These are phyloP conservation scores for Anethum foeniculum DNA, from an alignment of 140 eudicot genomes.

Conservation along the genomic window DNA sequence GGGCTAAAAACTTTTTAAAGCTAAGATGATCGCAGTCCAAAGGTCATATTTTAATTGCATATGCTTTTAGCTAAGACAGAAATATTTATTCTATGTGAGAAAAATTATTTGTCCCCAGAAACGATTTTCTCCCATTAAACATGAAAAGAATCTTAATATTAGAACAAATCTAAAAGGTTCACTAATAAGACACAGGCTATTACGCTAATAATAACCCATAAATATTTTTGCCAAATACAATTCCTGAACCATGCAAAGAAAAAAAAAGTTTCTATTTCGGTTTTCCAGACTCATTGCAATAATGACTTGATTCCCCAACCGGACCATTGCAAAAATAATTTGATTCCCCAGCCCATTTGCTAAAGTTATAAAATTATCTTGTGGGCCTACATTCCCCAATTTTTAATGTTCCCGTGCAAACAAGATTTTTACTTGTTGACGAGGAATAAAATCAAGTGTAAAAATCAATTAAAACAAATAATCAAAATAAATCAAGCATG, in stretches of 20 bases:
- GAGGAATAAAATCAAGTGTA: neutral
- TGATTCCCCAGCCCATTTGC: neutral
- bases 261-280: neutral
- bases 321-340: neutral
- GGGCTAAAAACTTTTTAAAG: neutral
- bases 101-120: neutral
- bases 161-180: neutral
- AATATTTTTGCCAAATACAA: neutral
- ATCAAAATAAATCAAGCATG: neutral
- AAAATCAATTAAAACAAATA: neutral
- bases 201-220: neutral
- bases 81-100: neutral
- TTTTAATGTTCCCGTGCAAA: neutral
- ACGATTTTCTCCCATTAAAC: no score
- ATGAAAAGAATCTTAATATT: neutral
- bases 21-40: neutral
- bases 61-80: neutral
- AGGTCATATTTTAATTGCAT: neutral
- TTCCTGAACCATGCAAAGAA: neutral
- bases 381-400: neutral
- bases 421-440: neutral
- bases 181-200: neutral
- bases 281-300: neutral
- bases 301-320: neutral
- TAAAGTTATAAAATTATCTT: neutral